Evolutionary conservation across 208 protist species (phyloP).

Genomic region (Trypanosomatidae sp.): DNA sequence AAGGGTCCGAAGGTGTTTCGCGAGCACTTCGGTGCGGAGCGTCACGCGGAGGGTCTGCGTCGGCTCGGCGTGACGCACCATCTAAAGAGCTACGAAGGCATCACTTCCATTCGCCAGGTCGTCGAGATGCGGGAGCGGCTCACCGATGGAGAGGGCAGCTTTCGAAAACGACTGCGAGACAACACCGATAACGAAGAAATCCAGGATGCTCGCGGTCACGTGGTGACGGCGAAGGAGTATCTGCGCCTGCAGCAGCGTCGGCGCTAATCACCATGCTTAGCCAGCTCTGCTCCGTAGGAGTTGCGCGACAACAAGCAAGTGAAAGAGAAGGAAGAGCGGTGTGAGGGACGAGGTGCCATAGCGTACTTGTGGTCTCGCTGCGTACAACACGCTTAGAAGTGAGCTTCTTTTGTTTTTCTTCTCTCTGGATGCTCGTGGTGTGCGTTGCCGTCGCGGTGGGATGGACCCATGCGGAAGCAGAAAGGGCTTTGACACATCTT

Average conservation of each 20-base stretch:
- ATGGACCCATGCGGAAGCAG: background rate
- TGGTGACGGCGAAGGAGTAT: constrained; percentile 73
- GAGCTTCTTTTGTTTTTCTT: background rate
- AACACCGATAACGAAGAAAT: constrained; percentile 84
- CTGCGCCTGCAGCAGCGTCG: constrained; percentile 46
- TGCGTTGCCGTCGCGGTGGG: background rate
- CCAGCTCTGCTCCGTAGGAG: background rate
- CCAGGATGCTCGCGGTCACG: constrained; percentile 77
- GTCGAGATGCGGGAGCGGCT: constrained; percentile 75
- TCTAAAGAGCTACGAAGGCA: constrained; percentile 75
- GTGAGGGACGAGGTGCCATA: background rate
- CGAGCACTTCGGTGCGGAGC: constrained; percentile 84
- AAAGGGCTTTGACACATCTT: background rate
- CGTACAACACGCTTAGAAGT: background rate
- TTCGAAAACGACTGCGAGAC: constrained; percentile 66
- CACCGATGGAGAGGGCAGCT: constrained; percentile 16
- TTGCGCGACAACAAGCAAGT: background rate
- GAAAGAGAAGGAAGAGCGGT: background rate
- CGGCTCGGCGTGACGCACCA: constrained; percentile 68
- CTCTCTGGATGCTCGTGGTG: background rate
- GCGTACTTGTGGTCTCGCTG: background rate
- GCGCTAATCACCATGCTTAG: background rate
- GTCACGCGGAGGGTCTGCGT: constrained; percentile 80
- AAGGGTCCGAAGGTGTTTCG: constrained; percentile 83
- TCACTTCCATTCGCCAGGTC: constrained; percentile 71